Evolutionary conservation across 208 protist genomes (phyloP).

Genomic region (Crithidia thermophila): DNA sequence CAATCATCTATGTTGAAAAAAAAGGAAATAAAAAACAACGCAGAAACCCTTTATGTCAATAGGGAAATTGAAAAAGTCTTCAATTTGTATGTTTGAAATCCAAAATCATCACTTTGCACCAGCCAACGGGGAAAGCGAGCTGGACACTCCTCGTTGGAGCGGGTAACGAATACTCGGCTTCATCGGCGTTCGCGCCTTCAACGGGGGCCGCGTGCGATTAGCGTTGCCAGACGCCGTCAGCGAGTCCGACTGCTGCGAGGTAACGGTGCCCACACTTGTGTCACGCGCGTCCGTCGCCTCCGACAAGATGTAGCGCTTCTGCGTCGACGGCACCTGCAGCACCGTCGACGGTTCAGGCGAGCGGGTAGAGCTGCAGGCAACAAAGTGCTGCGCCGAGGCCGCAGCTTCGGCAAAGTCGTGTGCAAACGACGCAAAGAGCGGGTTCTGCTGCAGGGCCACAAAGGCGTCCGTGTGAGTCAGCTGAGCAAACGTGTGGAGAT

Average conservation of each 20-base stretch:
- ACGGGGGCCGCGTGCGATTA: not conserved
- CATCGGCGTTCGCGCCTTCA: conserved; percentile 29
- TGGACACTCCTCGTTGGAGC: conserved; percentile 16
- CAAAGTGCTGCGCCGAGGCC: conserved; percentile 36
- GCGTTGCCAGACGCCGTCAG: not conserved
- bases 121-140: not conserved
- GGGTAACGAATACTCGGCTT: conserved; percentile 33
- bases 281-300: conserved; percentile 17
- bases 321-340: conserved; percentile 13
- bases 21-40: too few relatives aligned
- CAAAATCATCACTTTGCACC: not conserved
- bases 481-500: conserved; percentile 34
- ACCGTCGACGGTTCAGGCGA: not conserved
- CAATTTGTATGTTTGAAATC: too few relatives aligned
- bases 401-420: conserved; percentile 49
- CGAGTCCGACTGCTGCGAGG: conserved; percentile 19
- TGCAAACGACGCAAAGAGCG: conserved; percentile 40
- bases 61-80: too few relatives aligned
- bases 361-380: conserved; percentile 26
- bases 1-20: too few relatives aligned
- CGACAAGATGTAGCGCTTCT: conserved; percentile 14
- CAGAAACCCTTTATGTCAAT: too few relatives aligned
- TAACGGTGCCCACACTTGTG: conserved; percentile 19
- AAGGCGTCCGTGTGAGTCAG: conserved; percentile 38
- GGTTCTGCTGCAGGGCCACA: conserved; percentile 34